These are phyloP conservation scores for Aureoboletus auriporus DNA, from an alignment of 768 basidiomycete genomes.

Conservation along the genomic window DNA sequence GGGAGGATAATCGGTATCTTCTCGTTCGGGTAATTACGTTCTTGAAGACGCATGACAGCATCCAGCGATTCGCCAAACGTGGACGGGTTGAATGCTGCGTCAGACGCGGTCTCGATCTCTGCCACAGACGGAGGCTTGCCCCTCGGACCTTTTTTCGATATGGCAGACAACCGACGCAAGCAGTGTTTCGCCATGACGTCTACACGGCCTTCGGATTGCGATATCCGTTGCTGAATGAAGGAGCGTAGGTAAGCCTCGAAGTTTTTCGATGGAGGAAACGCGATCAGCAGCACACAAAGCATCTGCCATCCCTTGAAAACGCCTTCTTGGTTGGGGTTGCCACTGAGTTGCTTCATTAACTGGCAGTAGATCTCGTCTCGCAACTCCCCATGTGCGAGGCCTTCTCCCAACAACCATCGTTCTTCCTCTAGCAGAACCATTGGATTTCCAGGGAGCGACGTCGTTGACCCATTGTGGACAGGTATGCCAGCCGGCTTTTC, in stretches of 20 bases:
- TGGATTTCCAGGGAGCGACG: slow-evolving; percentile 39
- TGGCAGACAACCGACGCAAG: slow-evolving; percentile 66
- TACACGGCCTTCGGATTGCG: slow-evolving; percentile 68
- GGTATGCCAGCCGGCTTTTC: slow-evolving; percentile 56
- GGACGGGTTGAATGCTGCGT: slow-evolving; percentile 92
- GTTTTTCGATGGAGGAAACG: slow-evolving; percentile 91
- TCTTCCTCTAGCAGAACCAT: slow-evolving; percentile 72
- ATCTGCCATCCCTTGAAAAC: slow-evolving; percentile 92
- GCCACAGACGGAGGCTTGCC: slow-evolving; percentile 77
- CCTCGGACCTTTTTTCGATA: slow-evolving; percentile 80
- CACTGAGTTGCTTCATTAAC: slow-evolving; percentile 84
- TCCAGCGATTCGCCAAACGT: slow-evolving; percentile 91
- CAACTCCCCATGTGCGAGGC: slow-evolving; percentile 75
- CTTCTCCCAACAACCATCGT: slow-evolving; percentile 79
- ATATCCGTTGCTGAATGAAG: slow-evolving; percentile 72
- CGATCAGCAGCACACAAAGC: slow-evolving; percentile 83
- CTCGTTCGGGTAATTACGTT: slow-evolving; percentile 78
- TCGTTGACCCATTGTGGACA: slow-evolving; percentile 39
- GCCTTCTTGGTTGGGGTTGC: slow-evolving; percentile 81
- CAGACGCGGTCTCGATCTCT: slow-evolving; percentile 93
- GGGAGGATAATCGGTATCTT: slow-evolving; percentile 91
- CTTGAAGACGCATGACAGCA: slow-evolving; percentile 78
- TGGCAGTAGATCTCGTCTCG: slow-evolving; percentile 95
- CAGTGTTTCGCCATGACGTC: slow-evolving; percentile 92
- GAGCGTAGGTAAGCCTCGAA: slow-evolving; percentile 79